Evolutionary conservation across 73 alveolate genomes (phyloP).

Genomic region (Tetrahymena thermophila): DNA sequence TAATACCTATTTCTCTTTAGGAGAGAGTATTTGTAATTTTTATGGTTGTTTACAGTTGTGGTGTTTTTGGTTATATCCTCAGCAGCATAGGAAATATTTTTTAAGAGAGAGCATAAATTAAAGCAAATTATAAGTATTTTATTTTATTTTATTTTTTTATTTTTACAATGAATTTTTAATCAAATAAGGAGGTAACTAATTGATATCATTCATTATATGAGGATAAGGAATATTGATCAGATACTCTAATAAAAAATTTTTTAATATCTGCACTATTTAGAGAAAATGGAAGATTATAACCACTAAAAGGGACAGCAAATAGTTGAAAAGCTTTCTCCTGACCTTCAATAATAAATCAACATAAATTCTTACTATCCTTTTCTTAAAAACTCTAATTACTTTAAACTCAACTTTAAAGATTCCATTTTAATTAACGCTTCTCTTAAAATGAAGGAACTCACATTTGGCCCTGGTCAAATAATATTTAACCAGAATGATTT

Average conservation of each 20-base stretch:
- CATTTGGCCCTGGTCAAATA: neutral
- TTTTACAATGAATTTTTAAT: too few relatives aligned
- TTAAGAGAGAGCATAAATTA: neutral
- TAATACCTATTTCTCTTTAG: slow-evolving; percentile 11
- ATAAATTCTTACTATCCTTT: neutral
- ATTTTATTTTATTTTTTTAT: too few relatives aligned
- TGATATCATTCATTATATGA: neutral
- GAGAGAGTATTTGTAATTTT: slow-evolving; percentile 22
- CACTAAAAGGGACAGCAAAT: neutral
- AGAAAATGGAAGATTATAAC: neutral
- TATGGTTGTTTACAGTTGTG: slow-evolving; percentile 31
- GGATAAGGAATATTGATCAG: neutral
- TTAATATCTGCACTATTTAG: neutral
- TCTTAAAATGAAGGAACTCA: neutral
- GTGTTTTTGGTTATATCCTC: slow-evolving; percentile 28
- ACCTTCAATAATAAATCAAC: neutral
- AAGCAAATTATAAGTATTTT: neutral
- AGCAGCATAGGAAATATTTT: slow-evolving; percentile 16
- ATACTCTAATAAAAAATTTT: neutral
- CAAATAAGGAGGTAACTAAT: neutral
- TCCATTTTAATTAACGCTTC: neutral
- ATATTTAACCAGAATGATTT: neutral
- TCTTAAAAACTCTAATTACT: neutral
- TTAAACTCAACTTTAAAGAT: neutral
- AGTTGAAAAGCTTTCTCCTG: neutral